These are phyloP conservation scores for Diophrys sp. DNA, from an alignment of 73 alveolate genomes.

Conservation along the genomic window DNA sequence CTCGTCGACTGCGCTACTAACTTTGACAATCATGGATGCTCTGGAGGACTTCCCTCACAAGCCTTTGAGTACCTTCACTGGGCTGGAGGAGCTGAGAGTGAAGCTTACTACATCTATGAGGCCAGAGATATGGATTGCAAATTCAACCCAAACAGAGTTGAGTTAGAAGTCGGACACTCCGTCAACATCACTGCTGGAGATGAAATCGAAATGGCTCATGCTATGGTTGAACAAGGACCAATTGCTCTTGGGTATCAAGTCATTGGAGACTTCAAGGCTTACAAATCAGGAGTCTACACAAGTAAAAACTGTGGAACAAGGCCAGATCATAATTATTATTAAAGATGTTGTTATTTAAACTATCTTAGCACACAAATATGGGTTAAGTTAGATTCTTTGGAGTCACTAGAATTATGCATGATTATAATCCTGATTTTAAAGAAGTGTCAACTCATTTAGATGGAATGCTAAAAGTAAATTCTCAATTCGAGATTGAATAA, in stretches of 20 bases:
- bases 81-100: constrained; percentile 46
- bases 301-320: constrained; percentile 36
- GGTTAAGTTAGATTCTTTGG: too few relatives aligned
- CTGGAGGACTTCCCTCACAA: constrained; percentile 76
- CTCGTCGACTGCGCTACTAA: constrained; percentile 87
- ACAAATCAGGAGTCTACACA: constrained; percentile 57
- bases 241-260: constrained; percentile 62
- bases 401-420: too few relatives aligned
- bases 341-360: too few relatives aligned
- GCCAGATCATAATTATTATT: too few relatives aligned
- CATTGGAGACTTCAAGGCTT: constrained; percentile 55
- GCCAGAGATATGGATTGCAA: constrained; percentile 43
- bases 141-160: constrained; percentile 15
- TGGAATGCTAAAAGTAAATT: too few relatives aligned
- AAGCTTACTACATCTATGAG: constrained; percentile 57
- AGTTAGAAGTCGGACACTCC: constrained; percentile 43
- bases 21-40: constrained; percentile 61
- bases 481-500: too few relatives aligned
- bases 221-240: constrained; percentile 53
- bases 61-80: constrained; percentile 62
- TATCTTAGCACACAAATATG: too few relatives aligned
- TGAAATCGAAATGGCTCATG: constrained; percentile 54
- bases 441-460: too few relatives aligned
- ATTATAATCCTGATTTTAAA: too few relatives aligned
- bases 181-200: constrained; percentile 54